Base-by-base conservation (phyloP, 1,284 basidiomycete genomes). In the Fomes fomentarius region DNA sequence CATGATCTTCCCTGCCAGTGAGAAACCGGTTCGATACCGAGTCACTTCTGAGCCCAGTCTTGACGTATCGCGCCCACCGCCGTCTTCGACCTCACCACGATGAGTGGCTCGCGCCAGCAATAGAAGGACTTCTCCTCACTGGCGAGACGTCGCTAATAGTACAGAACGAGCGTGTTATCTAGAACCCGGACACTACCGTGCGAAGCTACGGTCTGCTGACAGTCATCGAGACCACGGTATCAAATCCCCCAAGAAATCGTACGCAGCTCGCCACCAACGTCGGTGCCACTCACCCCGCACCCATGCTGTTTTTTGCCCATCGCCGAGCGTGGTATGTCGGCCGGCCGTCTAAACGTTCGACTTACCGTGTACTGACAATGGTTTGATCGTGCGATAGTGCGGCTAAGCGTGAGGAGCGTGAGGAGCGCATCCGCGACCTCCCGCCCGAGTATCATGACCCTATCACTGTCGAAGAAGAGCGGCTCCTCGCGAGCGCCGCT, bases 321-420 rank as follows among this genome's bases (percentile, higher is more conserved):
- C 60, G 66, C 42, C 64, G 63, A 31, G 65, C 71, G 15, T 74
- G 71, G 73, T 74, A 52, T 61, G 68, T 63, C 25, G 31, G 9
- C 35, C 31, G 40, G 44, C 15, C 17, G 26, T 22, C n/a, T n/a
- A n/a, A n/a, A 1, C 25, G 31, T 33, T 43, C 42, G 21, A 21
- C 15, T 14, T 8, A 15, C 24, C 34, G 38, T 45, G 50, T 34
- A 38, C 38, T 35, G 17, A 54, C 42, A 28, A 35, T 15, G 22
- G 24, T 12, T 28, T n/a, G 12, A 3, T 30, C 28, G 22, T 26
- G 3, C 1, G 21, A 19, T 25, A 74, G 71, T 57, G 57, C 51
- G 15, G 40, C 63, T 24, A 84, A 84, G 63, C 77, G 80, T 63
- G 63, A 71, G 24, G 80, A 83, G 57, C 77, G 81, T 30, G 63